Conservation (phyloP, 1,284 basidiomycete genomes). For the Coniophora puteana region DNA sequence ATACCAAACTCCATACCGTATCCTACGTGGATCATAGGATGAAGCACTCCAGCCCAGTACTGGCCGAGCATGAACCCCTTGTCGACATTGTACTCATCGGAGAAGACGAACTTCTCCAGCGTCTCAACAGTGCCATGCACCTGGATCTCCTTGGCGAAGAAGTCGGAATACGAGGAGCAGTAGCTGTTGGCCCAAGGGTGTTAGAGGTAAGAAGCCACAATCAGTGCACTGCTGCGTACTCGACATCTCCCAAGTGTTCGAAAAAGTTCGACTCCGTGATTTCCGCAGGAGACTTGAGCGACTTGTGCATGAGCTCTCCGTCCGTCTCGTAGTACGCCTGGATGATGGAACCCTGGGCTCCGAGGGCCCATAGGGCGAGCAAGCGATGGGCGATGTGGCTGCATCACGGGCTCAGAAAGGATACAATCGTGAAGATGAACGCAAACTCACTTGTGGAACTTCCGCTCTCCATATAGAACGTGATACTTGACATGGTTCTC, state of each 20-base stretch:
- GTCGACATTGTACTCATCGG: slow-evolving; percentile 40
- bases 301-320: slow-evolving; percentile 21
- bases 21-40: slow-evolving; percentile 11
- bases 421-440: not conserved
- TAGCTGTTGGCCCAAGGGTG: slow-evolving; percentile 37
- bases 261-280: slow-evolving; percentile 33
- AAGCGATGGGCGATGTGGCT: slow-evolving; percentile 37
- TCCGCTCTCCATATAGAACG: slow-evolving; percentile 19
- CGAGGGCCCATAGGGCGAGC: slow-evolving; percentile 32
- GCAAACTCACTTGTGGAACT: slow-evolving; percentile 22
- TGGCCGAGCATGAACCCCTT: slow-evolving; percentile 29
- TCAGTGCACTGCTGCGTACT: slow-evolving; percentile 19
- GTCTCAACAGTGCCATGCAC: slow-evolving; percentile 35
- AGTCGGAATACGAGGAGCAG: slow-evolving; percentile 49
- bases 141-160: slow-evolving; percentile 43
- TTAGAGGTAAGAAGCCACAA: not conserved
- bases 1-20: slow-evolving; percentile 11
- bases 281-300: slow-evolving; percentile 26
- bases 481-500: slow-evolving; percentile 24
- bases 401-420: not conserved
- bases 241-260: slow-evolving; percentile 33
- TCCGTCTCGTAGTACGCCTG: slow-evolving; percentile 29
- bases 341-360: slow-evolving; percentile 26
- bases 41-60: slow-evolving; percentile 6
- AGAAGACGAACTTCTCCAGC: slow-evolving; percentile 54